phyloP scores from a whole-genome alignment of 345 rosid genomes.

The Atalantia buxifolia region DNA sequence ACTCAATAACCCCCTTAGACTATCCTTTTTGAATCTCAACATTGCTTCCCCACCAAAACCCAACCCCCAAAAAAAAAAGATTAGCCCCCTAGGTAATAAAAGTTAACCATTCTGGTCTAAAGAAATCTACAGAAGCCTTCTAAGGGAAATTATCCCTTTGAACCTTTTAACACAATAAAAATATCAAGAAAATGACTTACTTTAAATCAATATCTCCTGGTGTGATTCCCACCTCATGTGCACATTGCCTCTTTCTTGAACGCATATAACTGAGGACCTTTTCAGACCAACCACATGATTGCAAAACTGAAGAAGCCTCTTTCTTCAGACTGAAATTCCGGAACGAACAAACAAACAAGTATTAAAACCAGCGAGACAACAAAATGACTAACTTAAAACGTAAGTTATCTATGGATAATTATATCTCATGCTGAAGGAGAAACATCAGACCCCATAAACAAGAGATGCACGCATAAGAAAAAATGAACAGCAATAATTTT shows the following conservation, averaged over 20 bases:
- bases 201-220: constrained; percentile 39
- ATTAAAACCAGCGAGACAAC: background rate
- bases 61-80: background rate
- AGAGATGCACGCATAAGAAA: background rate
- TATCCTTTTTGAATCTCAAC: background rate
- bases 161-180: background rate
- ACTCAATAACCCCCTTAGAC: background rate
- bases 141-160: background rate
- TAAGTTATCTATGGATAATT: background rate
- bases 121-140: background rate
- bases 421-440: no score
- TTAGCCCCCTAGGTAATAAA: background rate
- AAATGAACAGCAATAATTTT: background rate
- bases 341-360: constrained; percentile 1
- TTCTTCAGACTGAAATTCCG: constrained; percentile 54
- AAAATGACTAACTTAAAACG: constrained; percentile 3
- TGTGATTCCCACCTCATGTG: constrained; percentile 31
- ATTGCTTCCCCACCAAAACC: background rate
- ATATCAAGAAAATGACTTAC: constrained; percentile 44
- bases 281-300: constrained; percentile 68
- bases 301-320: constrained; percentile 55
- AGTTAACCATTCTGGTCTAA: no score
- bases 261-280: constrained; percentile 58
- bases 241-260: constrained; percentile 50
- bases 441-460: background rate